Conservation (phyloP, 345 rosid genomes). For the Rhodamnia argentea region DNA sequence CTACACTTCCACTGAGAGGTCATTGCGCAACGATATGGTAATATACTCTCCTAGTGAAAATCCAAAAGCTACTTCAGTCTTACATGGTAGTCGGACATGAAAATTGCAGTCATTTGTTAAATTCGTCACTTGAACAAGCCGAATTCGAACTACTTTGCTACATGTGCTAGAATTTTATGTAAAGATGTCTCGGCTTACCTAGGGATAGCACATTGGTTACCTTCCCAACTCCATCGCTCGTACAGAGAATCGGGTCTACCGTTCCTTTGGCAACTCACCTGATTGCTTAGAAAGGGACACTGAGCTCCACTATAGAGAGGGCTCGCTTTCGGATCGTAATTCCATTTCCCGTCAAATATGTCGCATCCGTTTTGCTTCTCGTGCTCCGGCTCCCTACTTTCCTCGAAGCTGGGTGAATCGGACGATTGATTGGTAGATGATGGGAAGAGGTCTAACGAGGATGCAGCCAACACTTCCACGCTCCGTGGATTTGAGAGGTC, state of each 20-base stretch:
- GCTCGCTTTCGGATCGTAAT: slow-evolving; percentile 19
- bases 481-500: background rate
- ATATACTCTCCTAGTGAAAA: background rate
- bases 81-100: background rate
- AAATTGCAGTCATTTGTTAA: background rate
- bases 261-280: slow-evolving; percentile 37
- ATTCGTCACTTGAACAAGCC: background rate
- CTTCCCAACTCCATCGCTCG: slow-evolving; percentile 51
- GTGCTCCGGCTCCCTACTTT: background rate
- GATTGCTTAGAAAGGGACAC: slow-evolving; percentile 39
- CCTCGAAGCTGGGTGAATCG: background rate
- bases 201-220: slow-evolving; percentile 30
- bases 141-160: background rate
- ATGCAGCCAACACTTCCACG: background rate
- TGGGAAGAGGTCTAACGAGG: background rate
- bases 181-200: slow-evolving; percentile 6
- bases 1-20: background rate
- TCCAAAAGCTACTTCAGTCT: background rate
- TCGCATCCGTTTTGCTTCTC: slow-evolving; percentile 14
- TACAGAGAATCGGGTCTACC: slow-evolving; percentile 37
- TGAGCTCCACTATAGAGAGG: slow-evolving; percentile 13
- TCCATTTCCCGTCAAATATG: slow-evolving; percentile 44
- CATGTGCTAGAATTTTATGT: background rate
- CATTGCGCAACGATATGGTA: background rate
- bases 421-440: background rate